These are phyloP conservation scores for Xylaria sp. DNA, from an alignment of 2,329 filamentous ascomycete genomes.

Conservation along the genomic window DNA sequence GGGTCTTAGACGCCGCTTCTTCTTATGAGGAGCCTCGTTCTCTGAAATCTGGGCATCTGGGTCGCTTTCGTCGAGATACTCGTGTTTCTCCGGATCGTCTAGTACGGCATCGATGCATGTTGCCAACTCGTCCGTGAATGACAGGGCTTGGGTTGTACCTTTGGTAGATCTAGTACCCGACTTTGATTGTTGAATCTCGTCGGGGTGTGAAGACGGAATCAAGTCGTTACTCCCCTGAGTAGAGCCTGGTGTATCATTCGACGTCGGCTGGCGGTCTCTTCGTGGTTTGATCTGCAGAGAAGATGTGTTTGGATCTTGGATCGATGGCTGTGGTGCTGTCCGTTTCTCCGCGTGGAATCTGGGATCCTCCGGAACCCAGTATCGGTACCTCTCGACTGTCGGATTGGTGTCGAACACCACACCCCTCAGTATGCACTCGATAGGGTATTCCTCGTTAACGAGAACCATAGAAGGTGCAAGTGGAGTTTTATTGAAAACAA, in stretches of 20 bases:
- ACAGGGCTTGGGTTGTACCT: not conserved
- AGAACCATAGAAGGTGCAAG: constrained; percentile 59
- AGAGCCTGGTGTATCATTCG: constrained; percentile 12
- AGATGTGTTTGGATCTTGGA: constrained; percentile 33
- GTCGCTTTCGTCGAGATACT: constrained; percentile 28
- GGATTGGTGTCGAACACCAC: constrained; percentile 68
- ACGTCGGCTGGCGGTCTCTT: constrained; percentile 1
- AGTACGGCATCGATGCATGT: constrained; percentile 34
- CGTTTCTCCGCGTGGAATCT: constrained; percentile 38
- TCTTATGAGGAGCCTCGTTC: constrained; percentile 16
- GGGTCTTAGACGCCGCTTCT: constrained; percentile 11
- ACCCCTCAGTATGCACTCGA: constrained; percentile 73
- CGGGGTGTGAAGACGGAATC: constrained; percentile 34
- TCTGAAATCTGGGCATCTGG: constrained; percentile 14
- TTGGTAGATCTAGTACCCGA: not conserved
- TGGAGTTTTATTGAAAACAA: constrained; percentile 24
- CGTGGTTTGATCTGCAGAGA: constrained; percentile 36
- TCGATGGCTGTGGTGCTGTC: constrained; percentile 11
- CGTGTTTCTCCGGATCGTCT: constrained; percentile 34
- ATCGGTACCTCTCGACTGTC: constrained; percentile 66
- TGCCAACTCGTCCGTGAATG: constrained; percentile 29
- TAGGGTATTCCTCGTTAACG: constrained; percentile 74
- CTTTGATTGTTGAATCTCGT: constrained; percentile 6
- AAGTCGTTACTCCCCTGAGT: constrained; percentile 25
- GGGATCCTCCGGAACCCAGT: constrained; percentile 65